Evolutionary conservation across 345 rosid species (phyloP).

Genomic region (Alliaria petiolata): DNA sequence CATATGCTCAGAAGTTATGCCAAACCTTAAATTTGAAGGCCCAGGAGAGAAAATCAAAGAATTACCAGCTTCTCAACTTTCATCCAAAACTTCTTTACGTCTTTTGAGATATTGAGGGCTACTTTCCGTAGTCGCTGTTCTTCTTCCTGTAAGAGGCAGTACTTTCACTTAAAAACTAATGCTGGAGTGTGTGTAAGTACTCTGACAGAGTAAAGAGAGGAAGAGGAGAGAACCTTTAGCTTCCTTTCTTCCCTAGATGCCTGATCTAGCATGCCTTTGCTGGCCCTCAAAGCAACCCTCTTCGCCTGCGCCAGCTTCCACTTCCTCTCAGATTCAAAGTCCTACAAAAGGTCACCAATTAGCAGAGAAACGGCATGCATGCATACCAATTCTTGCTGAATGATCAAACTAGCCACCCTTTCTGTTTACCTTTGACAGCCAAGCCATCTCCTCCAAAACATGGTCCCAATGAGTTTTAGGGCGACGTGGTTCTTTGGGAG

Average conservation of each 20-base stretch:
- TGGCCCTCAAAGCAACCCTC: constrained; percentile 91
- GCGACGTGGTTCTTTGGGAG: constrained; percentile 88
- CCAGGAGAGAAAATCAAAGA: not conserved
- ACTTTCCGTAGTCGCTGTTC: constrained; percentile 84
- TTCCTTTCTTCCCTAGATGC: constrained; percentile 93
- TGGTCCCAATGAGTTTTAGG: constrained; percentile 99
- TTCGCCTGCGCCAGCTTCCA: constrained; percentile 97
- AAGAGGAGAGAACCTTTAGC: constrained; percentile 59
- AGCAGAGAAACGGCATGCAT: constrained; percentile 29
- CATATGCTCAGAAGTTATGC: constrained; percentile 10
- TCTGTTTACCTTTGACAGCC: constrained; percentile 85
- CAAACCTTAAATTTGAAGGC: not conserved
- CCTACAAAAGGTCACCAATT: constrained; percentile 47
- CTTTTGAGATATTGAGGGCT: constrained; percentile 89
- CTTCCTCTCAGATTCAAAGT: constrained; percentile 97
- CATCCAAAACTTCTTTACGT: constrained; percentile 93
- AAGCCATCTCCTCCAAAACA: constrained; percentile 95
- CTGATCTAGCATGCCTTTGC: constrained; percentile 95
- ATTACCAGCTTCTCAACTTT: constrained; percentile 98
- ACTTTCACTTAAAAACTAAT: not conserved
- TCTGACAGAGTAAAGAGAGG: constrained; percentile 1
- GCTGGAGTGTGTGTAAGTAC: not conserved
- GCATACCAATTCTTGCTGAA: not conserved
- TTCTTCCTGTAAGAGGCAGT: constrained; percentile 66
- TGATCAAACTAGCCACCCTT: not conserved